Evolutionary conservation across 1,284 basidiomycete species (phyloP), one percentile per base, ranked within the genome.

Genomic region (Singerocomus inundabilis): DNA sequence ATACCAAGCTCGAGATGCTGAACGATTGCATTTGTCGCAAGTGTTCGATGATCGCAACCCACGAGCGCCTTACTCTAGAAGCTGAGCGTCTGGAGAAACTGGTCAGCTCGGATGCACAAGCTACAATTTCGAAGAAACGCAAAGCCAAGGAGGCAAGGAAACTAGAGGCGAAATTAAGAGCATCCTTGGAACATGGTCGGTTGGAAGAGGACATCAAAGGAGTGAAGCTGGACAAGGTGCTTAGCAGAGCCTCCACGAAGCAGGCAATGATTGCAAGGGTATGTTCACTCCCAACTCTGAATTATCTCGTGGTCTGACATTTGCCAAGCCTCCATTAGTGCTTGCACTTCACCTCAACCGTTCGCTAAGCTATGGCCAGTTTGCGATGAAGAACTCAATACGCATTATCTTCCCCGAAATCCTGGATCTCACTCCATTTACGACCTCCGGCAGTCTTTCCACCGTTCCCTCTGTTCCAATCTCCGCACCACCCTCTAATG

Each of bases 341-440:
- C 79, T 96, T 25, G 86, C 82, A 2, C 78, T 96, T 1, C 92
- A 96, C 67, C 82, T 97, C 50, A 92, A 93, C 58, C 83, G 94
- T 46, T 93, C 91, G 7, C 75, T 92, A 46, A 85, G 88, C 64
- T 88, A 80, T 56, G 88, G 88, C 16, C 77, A 78, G 49, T 84
- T 86, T 58, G 81, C 89, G 21, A 70, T 86, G 56, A 94, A 94
- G 73, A 96, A 95, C 70, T 81, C 77, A 35, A 83, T 88, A 51
- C 77, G 79, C 35, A 80, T 97, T n/a, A 58, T 77, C 26, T 96
- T 93, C 66, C 90, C 92, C 3, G 87, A 93, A 70, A 71, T 89
- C 37, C 82, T 97, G 46, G 91, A 96, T 68, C 74, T 97, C 6
- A 88, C 90, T 4, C 84, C 85, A 0, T 95, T 85, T 69, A 90